Conservation (phyloP, 1,139 yeast genomes). For the Lodderomyces elongisporus region DNA sequence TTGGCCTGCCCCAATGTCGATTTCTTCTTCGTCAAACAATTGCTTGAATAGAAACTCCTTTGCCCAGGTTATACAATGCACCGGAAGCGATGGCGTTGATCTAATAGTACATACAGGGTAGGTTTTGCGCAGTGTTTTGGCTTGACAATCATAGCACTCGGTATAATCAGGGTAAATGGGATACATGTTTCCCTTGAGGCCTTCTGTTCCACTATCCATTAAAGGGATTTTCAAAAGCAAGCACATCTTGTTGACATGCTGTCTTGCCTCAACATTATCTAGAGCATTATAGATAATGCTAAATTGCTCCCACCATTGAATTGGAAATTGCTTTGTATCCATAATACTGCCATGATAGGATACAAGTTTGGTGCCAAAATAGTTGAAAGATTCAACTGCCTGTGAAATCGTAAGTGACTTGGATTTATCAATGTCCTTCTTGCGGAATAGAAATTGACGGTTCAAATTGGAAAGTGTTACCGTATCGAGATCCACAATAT, state of each 20-base stretch:
- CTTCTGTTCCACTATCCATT: slow-evolving; percentile 94
- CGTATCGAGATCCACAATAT: slow-evolving; percentile 90
- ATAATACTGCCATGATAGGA: slow-evolving; percentile 88
- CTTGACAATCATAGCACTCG: slow-evolving; percentile 93
- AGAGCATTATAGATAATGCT: slow-evolving; percentile 82
- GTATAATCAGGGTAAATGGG: slow-evolving; percentile 79
- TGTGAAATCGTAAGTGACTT: slow-evolving; percentile 78
- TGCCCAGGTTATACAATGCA: slow-evolving; percentile 97
- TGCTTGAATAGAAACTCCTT: slow-evolving; percentile 83
- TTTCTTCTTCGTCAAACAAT: slow-evolving; percentile 54
- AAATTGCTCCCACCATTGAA: slow-evolving; percentile 78
- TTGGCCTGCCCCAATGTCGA: slow-evolving; percentile 40
- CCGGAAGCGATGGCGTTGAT: slow-evolving; percentile 93
- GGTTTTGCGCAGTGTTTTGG: slow-evolving; percentile 74
- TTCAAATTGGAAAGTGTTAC: slow-evolving; percentile 88
- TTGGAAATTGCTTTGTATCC: slow-evolving; percentile 67
- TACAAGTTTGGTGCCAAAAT: slow-evolving; percentile 56
- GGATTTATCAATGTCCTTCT: slow-evolving; percentile 80
- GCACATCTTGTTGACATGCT: slow-evolving; percentile 82
- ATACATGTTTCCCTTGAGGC: slow-evolving; percentile 88
- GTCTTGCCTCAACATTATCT: slow-evolving; percentile 88
- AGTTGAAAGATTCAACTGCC: slow-evolving; percentile 77
- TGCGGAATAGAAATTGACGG: slow-evolving; percentile 85
- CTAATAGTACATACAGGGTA: slow-evolving; percentile 96
- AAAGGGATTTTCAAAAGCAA: slow-evolving; percentile 69